Evolutionary conservation across 495 filamentous ascomycete genomes (phyloP).

Genomic region (Penicillium riverlandense): DNA sequence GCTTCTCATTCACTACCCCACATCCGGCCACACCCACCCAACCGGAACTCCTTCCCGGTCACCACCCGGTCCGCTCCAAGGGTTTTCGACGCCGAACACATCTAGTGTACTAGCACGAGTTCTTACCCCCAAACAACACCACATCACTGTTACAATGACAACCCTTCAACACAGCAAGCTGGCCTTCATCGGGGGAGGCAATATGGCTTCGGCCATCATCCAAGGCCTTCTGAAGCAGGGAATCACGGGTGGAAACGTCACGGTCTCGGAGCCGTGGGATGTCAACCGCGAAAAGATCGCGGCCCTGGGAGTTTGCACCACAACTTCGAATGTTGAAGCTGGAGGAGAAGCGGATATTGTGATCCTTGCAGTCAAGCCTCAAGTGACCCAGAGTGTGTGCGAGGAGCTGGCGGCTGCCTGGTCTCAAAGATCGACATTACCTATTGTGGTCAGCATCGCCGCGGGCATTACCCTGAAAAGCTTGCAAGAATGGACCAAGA

Average conservation of each 20-base stretch:
- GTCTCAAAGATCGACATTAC: conserved; percentile 60
- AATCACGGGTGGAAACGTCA: conserved; percentile 35
- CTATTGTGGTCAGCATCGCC: conserved; percentile 37
- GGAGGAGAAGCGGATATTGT: conserved; percentile 91
- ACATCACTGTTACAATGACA: conserved; percentile 13
- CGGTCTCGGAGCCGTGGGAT: conserved; percentile 77
- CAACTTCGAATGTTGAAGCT: conserved; percentile 78
- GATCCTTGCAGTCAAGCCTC: conserved; percentile 64
- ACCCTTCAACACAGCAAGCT: conserved; percentile 32
- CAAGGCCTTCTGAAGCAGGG: conserved; percentile 28
- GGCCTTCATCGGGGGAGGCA: conserved; percentile 39
- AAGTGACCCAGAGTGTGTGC: conserved; percentile 79
- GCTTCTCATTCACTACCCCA: no score
- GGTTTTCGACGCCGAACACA: no score
- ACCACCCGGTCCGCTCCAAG: no score
- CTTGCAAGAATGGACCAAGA: conserved; percentile 25
- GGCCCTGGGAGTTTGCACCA: conserved; percentile 76
- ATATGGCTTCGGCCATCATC: conserved; percentile 40
- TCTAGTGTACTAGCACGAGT: no score
- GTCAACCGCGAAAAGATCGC: conserved; percentile 78
- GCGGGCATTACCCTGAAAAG: conserved; percentile 34
- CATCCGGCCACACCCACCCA: no score
- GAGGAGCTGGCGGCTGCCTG: conserved; percentile 85
- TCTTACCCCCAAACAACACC: not conserved
- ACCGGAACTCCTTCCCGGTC: no score